phyloP scores from a whole-genome alignment of 345 rosid species.

The Combretum micranthum region DNA sequence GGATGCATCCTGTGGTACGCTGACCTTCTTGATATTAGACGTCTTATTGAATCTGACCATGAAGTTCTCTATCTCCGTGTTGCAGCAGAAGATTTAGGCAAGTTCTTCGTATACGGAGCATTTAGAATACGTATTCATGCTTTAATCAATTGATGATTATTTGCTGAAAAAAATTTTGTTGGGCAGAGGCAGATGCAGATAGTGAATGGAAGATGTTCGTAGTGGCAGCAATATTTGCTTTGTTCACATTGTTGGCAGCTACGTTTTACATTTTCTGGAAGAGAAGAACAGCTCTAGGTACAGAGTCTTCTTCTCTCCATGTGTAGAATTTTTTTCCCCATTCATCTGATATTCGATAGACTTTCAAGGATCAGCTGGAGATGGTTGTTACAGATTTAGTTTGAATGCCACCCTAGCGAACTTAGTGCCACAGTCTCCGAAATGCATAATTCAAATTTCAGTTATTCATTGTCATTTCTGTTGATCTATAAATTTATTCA shows the following conservation, averaged over 20 bases:
- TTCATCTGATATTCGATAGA: neutral
- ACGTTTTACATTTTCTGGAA: neutral
- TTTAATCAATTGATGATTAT: too few species aligned
- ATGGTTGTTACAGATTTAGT: too few species aligned
- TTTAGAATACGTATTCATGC: too few species aligned
- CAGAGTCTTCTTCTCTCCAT: rapidly evolving
- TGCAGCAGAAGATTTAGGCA: neutral
- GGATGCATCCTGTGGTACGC: constrained; percentile 8
- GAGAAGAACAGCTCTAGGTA: neutral
- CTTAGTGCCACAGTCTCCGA: too few species aligned
- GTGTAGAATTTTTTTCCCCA: neutral
- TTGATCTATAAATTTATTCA: too few species aligned
- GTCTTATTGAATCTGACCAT: neutral
- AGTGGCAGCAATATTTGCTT: neutral
- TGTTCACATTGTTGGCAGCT: neutral
- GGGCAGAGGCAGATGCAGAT: neutral
- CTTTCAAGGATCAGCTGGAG: neutral
- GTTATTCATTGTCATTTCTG: too few species aligned
- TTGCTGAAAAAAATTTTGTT: neutral
- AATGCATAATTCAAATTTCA: too few species aligned
- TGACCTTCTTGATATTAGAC: constrained; percentile 9
- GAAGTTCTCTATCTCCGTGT: constrained; percentile 1
- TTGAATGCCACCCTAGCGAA: too few species aligned
- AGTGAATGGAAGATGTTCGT: neutral
- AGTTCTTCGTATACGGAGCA: neutral